phyloP scores from a whole-genome alignment of 2,329 filamentous ascomycete genomes.

The Trichoderma aggressivum region DNA sequence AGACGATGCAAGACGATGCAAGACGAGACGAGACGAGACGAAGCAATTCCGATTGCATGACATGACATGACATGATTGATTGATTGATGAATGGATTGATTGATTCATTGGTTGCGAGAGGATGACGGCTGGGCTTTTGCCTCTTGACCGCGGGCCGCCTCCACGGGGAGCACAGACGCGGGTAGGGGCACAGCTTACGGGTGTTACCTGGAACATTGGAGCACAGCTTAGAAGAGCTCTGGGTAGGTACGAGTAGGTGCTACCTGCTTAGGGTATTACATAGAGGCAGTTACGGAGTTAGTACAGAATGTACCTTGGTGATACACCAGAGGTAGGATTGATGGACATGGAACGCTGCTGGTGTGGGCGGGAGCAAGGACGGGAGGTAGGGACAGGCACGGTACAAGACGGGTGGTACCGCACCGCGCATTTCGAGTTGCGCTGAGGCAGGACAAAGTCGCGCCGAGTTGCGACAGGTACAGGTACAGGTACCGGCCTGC shows the following conservation, averaged over 20 bases:
- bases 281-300: background rate
- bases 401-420: background rate
- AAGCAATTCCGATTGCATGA: background rate
- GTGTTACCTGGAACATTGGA: background rate
- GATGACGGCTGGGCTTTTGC: background rate
- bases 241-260: background rate
- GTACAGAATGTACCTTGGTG: background rate
- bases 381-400: background rate
- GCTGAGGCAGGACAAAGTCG: background rate
- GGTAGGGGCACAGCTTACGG: background rate
- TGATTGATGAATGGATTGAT: no score
- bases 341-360: background rate
- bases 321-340: background rate
- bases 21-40: background rate
- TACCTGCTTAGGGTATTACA: no score
- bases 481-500: background rate
- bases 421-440: background rate
- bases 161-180: background rate
- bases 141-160: constrained; percentile 4
- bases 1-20: background rate
- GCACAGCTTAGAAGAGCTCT: background rate
- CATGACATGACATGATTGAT: background rate
- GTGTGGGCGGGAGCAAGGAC: constrained; percentile 1
- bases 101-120: no score
- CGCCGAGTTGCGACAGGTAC: background rate